phyloP scores from a whole-genome alignment of 495 filamentous ascomycete genomes.

The Hypoxylon lienhwacheense region DNA sequence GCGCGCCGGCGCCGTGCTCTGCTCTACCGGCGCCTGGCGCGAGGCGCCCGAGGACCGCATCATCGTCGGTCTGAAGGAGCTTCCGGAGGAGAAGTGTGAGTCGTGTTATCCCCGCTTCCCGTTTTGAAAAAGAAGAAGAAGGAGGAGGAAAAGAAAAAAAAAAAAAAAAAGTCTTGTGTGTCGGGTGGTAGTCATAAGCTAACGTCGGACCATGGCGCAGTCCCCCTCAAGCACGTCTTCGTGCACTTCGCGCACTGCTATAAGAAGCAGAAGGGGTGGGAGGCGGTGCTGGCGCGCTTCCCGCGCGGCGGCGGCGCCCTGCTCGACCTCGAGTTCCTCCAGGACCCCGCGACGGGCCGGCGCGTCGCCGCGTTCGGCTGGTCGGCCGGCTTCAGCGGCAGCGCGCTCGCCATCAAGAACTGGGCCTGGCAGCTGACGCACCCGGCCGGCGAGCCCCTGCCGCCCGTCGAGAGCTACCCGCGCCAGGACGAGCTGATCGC shows the following conservation, averaged over 20 bases:
- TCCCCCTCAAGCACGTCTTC: conserved; percentile 83
- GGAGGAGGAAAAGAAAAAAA: not conserved
- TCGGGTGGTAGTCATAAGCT: not conserved
- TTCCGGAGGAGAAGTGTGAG: conserved; percentile 79
- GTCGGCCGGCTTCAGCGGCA: conserved; percentile 79
- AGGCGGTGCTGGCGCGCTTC: conserved; percentile 77
- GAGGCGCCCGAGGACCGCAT: conserved; percentile 75
- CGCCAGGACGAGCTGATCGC: conserved; percentile 73
- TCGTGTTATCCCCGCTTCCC: not conserved
- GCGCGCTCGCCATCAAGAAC: conserved; percentile 78
- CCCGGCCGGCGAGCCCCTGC: conserved; percentile 62
- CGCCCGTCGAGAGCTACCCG: conserved; percentile 70
- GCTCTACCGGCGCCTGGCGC: conserved; percentile 79
- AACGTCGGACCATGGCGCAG: conserved; percentile 33
- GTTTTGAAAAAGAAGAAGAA: not conserved
- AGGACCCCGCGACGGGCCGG: conserved; percentile 67
- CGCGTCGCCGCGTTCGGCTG: conserved; percentile 78
- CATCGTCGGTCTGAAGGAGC: conserved; percentile 91
- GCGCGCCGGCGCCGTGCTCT: conserved; percentile 69
- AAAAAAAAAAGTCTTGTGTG: not conserved
- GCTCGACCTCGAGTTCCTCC: conserved; percentile 90
- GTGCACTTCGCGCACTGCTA: conserved; percentile 73
- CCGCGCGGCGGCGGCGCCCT: conserved; percentile 79
- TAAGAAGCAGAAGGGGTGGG: conserved; percentile 76
- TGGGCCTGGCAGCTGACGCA: conserved; percentile 89